Evolutionary conservation across 2,329 filamentous ascomycete species (phyloP), one percentile per base, ranked within the genome.

Genomic region (Alternaria conjuncta): DNA sequence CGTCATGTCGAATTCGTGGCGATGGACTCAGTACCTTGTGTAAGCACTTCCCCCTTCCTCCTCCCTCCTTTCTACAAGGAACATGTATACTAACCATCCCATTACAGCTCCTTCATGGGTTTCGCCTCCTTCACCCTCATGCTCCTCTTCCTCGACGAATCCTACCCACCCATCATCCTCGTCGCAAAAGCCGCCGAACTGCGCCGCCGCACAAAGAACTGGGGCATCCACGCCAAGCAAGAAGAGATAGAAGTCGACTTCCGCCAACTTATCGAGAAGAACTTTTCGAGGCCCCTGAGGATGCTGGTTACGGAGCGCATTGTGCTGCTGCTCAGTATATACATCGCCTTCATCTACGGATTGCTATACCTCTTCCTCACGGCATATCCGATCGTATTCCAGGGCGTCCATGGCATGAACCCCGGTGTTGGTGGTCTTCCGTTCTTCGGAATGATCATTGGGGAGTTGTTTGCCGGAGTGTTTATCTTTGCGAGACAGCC

Each of bases 311-410:
- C 80, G 0, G 83, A 85, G 71, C 83, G 83, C 0, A 85, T 85
- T 51, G 83, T 85, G 5, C 71, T 85, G 20, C 71, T 84, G 2
- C 64, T 75, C 4, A 71, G 66, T 25, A 67, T 71, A 1, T 79
- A 74, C 57, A 75, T 75, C 69, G 75, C 80, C 0, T 81, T 81
- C 64, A 79, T 80, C 49, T 80, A 94, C 73, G 91, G 86, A 2
- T 84, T 96, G 0, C 86, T 97, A 0, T 97, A 96, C 75, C 88
- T 96, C 21, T 96, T 95, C 83, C 84, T 97, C 57, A 94, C 92
- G 0, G 91, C 93, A 1, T 96, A 96, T 70, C 91, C 92, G 1
- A 86, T 96, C 47, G 91, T 96, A 45, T 97, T 96, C 82, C 85
- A 90, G 64, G 76, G 80, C 4, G 86, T 96, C 1, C 90, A 97